A percentile compares a stretch with the other conserved stretches of the same genome.
These are phyloP conservation scores for Piper betle DNA, from an alignment of 164 flowering plant genomes.

Conservation along the genomic window DNA sequence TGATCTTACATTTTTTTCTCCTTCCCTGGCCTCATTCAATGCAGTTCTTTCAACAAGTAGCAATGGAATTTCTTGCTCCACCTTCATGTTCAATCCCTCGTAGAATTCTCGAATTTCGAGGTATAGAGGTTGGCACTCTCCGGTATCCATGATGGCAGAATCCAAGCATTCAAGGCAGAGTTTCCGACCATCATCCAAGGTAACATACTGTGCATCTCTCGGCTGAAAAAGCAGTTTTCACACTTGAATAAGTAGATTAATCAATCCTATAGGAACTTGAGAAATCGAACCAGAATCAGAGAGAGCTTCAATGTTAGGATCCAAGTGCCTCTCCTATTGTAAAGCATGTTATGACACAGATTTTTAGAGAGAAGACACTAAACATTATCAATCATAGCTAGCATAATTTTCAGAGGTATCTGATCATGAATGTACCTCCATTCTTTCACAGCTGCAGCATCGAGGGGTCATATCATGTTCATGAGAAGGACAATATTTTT, in stretches of 20 bases:
- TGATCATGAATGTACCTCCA: constrained; percentile 97
- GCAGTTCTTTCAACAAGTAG: constrained; percentile 83
- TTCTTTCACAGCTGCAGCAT: constrained; percentile 90
- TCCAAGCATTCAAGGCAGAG: constrained; percentile 84
- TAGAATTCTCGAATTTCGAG: constrained; percentile 60
- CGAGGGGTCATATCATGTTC: constrained; percentile 79
- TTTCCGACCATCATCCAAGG: constrained; percentile 71
- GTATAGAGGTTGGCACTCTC: constrained; percentile 68
- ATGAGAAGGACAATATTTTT: constrained; percentile 86
- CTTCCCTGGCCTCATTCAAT: constrained; percentile 81
- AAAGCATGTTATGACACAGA: too few species aligned
- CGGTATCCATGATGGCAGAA: constrained; percentile 19
- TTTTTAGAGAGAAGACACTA: too few species aligned
- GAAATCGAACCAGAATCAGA: background rate
- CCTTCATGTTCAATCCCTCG: constrained; percentile 60
- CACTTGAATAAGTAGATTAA: background rate
- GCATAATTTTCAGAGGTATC: background rate
- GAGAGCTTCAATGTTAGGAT: too few species aligned
- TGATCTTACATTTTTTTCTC: constrained; percentile 57
- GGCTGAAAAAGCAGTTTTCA: constrained; percentile 28
- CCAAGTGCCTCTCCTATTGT: too few species aligned
- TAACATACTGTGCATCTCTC: constrained; percentile 39
- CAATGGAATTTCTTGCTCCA: constrained; percentile 71
- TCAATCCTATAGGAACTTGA: background rate
- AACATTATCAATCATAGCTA: background rate